Base-by-base conservation (phyloP, 331 rosid species). In the Arachis monticola region DNA sequence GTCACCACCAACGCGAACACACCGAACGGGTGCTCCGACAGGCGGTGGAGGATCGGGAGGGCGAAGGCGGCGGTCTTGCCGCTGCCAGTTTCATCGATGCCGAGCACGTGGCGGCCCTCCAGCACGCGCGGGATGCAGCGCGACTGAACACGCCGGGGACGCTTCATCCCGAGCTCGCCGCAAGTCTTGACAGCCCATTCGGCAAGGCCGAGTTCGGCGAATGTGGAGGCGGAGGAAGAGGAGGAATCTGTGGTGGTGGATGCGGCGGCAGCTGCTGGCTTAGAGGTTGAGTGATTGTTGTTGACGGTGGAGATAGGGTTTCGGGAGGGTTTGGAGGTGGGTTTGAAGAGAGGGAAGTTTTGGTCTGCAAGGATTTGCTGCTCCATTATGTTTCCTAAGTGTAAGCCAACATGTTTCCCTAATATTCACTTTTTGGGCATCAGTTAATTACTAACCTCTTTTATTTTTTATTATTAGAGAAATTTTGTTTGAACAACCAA, bases 31-130 rank as follows among this genome's bases (percentile, higher is more conserved):
- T 86, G 80, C 72, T 85, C 90, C 0, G 89, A 76, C 2, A 93
- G 84, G 13, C 90, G 87, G 38, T 94, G 93, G 7, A 94, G 90
- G 17, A 94, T 91, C 7, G 96, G 97, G 35, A 93, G 82, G 2
- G 98, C 98, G 60, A 94, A 94, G 40, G 98, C 98, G 2, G 98
- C 97, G 10, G 97, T 94, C 75, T 94, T 94, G 2, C 98, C 97
- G 8, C 93, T 90, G 0, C 98, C 97, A 0, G 97, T 94, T 73
- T 90, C 95, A 27, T 93, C 96, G 30, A 93, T 80, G 55, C 97
- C 98, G 0, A 94, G 71, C 8, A 94, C 96, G 55, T 94, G 96
- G 2, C 89, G 55, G 27, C 97, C 94, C 2, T 78, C 94, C 2
- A 93, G 86, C 31, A 91, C 84, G 53, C 76, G 83, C 5, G 96